Percentiles rank a stretch among this genome's conserved stretches.
These are phyloP conservation scores for Hortaea sp. DNA, from an alignment of 2,329 filamentous ascomycete genomes.

Conservation along the genomic window DNA sequence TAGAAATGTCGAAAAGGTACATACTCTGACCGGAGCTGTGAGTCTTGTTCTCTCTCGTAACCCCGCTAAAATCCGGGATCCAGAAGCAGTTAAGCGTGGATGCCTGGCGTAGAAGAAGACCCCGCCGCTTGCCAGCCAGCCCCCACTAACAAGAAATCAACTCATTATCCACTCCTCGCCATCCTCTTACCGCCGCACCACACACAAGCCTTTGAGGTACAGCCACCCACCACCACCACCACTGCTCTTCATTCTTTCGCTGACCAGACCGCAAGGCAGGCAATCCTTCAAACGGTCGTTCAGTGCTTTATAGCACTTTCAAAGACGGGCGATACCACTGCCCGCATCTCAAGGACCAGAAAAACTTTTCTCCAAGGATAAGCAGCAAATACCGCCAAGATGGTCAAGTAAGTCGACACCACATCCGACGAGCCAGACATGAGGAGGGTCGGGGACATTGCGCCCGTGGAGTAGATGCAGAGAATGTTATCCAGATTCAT, in stretches of 20 bases:
- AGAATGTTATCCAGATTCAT: not conserved
- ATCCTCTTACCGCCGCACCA: not conserved
- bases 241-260: constrained; percentile 13
- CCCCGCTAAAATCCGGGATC: too few species aligned
- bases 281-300: constrained; percentile 13
- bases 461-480: not conserved
- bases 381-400: constrained; percentile 68
- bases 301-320: constrained; percentile 10
- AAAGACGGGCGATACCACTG: constrained; percentile 16
- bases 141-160: not conserved
- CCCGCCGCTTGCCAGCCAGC: not conserved
- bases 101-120: not conserved
- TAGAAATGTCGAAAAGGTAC: too few species aligned
- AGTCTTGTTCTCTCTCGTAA: too few species aligned
- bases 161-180: not conserved
- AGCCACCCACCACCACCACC: not conserved
- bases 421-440: not conserved
- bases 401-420: constrained; percentile 85
- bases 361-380: constrained; percentile 13
- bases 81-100: not conserved
- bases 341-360: constrained; percentile 10
- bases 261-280: constrained; percentile 18
- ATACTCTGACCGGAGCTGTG: too few species aligned
- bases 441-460: not conserved
- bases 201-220: constrained; percentile 15